Evolutionary conservation across 164 flowering plant genomes (phyloP).

Genomic region (Stephania yunnanensis): DNA sequence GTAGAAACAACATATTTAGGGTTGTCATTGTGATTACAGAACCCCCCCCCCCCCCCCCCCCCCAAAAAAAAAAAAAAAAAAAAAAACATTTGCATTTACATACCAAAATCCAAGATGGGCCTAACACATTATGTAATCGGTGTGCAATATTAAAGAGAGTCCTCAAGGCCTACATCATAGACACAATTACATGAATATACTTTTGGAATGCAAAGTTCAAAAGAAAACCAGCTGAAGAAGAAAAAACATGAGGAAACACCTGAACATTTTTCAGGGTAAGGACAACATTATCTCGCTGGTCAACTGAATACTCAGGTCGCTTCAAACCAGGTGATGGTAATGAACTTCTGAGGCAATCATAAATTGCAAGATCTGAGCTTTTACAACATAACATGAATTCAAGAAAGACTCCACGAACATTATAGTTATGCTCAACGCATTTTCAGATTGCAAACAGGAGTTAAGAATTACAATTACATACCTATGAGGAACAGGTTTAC

Average conservation of each 20-base stretch:
- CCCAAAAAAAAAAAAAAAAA: background rate
- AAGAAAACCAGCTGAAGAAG: background rate
- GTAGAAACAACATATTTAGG: background rate
- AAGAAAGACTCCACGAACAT: too few species aligned
- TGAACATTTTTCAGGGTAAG: constrained; percentile 96
- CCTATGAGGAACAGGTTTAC: too few species aligned
- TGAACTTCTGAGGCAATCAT: constrained; percentile 27
- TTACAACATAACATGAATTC: too few species aligned
- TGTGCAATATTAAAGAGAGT: constrained; percentile 97
- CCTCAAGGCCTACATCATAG: constrained; percentile 66
- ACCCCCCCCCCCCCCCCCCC: too few species aligned
- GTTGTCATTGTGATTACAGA: background rate
- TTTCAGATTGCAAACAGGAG: too few species aligned
- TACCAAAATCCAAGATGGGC: constrained; percentile 98
- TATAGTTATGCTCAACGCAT: too few species aligned
- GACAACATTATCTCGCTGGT: constrained; percentile 67
- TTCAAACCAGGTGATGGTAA: constrained; percentile 69
- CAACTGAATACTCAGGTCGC: constrained; percentile 57
- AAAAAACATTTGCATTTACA: constrained; percentile 13
- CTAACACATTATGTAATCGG: constrained; percentile 82
- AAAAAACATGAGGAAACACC: constrained; percentile 33
- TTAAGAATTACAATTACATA: too few species aligned
- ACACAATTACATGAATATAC: constrained; percentile 7
- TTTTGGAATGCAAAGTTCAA: background rate
- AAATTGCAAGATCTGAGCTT: background rate